These are phyloP conservation scores for Fusarium staphyleae DNA, from an alignment of 2,329 filamentous ascomycete genomes.

Conservation along the genomic window DNA sequence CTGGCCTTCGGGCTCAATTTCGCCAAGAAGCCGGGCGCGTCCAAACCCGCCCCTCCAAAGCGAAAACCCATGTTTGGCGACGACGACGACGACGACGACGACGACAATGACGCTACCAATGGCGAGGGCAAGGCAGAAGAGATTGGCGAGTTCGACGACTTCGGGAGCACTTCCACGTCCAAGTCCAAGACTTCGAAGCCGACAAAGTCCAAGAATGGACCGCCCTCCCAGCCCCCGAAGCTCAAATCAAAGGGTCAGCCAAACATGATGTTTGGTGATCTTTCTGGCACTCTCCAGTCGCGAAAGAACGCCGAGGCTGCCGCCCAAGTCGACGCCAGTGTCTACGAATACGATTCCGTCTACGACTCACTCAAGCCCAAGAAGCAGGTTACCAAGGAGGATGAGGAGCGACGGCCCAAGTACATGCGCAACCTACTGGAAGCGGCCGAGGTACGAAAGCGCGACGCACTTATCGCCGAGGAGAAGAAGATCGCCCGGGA, in stretches of 20 bases:
- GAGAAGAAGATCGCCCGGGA: conserved; percentile 82
- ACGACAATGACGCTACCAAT: conserved; percentile 55
- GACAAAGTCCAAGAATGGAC: conserved; percentile 45
- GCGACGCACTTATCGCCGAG: conserved; percentile 78
- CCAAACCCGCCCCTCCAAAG: conserved; percentile 58
- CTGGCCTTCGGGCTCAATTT: conserved; percentile 66
- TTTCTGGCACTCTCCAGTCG: conserved; percentile 69
- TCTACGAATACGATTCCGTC: conserved; percentile 86
- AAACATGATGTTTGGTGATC: conserved; percentile 65
- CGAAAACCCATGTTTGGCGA: conserved; percentile 66
- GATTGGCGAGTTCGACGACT: conserved; percentile 70
- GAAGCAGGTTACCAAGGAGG: conserved; percentile 62
- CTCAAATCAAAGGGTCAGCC: conserved; percentile 53
- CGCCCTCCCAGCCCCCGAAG: conserved; percentile 51
- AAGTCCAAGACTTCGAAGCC: conserved; percentile 42
- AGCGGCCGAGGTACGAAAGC: conserved; percentile 77
- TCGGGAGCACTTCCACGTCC: conserved; percentile 41
- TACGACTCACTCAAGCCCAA: conserved; percentile 79
- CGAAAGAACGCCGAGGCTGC: conserved; percentile 71
- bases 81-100: conserved; percentile 56
- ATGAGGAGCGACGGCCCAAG: conserved; percentile 70
- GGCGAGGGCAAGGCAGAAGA: conserved; percentile 56
- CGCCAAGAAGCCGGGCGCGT: conserved; percentile 61
- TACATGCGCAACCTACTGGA: conserved; percentile 80
- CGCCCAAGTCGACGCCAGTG: conserved; percentile 71